These are phyloP conservation scores for Colletotrichum somersetense DNA, from an alignment of 2,329 filamentous ascomycete species.

Conservation along the genomic window DNA sequence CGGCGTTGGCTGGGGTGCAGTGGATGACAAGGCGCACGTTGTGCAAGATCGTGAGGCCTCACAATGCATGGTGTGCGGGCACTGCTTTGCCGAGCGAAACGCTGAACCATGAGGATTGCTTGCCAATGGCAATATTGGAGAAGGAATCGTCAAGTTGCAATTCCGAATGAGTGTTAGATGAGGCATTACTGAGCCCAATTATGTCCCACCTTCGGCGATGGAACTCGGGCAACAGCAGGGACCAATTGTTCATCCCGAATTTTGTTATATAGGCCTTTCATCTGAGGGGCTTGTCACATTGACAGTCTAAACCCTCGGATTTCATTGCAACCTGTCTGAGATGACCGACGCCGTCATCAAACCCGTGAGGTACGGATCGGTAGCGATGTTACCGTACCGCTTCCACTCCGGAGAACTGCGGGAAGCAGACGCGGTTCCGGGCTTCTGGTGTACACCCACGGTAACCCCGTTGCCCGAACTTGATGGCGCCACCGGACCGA, in stretches of 20 bases:
- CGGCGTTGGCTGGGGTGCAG: neutral
- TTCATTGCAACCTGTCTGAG: neutral
- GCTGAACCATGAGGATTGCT: neutral
- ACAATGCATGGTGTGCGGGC: neutral
- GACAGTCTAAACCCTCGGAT: neutral
- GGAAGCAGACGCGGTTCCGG: neutral
- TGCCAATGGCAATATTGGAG: neutral
- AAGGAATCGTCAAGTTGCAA: neutral
- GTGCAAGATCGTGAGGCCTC: neutral
- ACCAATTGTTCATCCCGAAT: slow-evolving; percentile 11
- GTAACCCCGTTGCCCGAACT: neutral
- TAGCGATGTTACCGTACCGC: neutral
- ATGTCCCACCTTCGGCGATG: neutral
- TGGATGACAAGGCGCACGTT: neutral
- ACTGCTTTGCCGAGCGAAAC: neutral
- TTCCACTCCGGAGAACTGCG: neutral
- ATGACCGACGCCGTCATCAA: no score
- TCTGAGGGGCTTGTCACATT: neutral
- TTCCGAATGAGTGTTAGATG: neutral
- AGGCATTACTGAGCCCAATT: neutral
- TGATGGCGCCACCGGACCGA: neutral
- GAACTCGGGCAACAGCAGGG: slow-evolving; percentile 4
- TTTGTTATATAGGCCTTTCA: neutral
- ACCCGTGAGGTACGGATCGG: neutral
- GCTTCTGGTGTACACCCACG: neutral